Base-by-base conservation (phyloP, 441 rosid species). In the Brassica balearica region DNA sequence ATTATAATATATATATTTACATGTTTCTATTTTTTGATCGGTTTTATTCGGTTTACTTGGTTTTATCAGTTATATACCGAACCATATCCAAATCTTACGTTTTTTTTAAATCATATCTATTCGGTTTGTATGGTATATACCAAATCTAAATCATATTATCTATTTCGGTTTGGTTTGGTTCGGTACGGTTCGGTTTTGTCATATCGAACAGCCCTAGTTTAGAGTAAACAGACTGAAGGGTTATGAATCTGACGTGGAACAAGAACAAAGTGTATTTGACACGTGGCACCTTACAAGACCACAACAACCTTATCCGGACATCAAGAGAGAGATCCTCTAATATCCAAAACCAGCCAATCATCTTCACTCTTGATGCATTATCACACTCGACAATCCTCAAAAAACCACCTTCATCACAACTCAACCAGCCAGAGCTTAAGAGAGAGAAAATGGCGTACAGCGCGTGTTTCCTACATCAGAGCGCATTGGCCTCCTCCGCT, bases 391-490 rank as follows among this genome's bases (percentile, higher is more conserved):
- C 76, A 34, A 65, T 61, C 80, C 74, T 71, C 77, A 34, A 27
- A 46, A 48, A 72, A 19, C 36, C 73, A 71, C 19, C 38, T 68
- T 46, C 82, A 74, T 36, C 71, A 32, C 15, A 80, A 32, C 66
- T 22, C 15, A 65, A 15, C 69, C 69, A 36, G 59, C 51, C 59
- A 80, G 23, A 74, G 6, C 19, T 12, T 8, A 12, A 1, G 53
- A n/a, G 56, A 51, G 56, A 46, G 14, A 79, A 3, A 66, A 95
- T 95, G 99, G 98, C 96, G 4, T 91, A 93, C 66, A 87, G 95
- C 8, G 79, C 97, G 64, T 92, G 98, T 85, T 93, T 96, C 96
- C 87, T 88, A 83, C 97, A 89, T 89, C 96, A 87, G 87, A 86
- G 83, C 69, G 86, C 91, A 29, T 91, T 87, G 66, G 80, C 94